Conservation (phyloP, 169 alveolate genomes). For the Plasmodium ovale region DNA sequence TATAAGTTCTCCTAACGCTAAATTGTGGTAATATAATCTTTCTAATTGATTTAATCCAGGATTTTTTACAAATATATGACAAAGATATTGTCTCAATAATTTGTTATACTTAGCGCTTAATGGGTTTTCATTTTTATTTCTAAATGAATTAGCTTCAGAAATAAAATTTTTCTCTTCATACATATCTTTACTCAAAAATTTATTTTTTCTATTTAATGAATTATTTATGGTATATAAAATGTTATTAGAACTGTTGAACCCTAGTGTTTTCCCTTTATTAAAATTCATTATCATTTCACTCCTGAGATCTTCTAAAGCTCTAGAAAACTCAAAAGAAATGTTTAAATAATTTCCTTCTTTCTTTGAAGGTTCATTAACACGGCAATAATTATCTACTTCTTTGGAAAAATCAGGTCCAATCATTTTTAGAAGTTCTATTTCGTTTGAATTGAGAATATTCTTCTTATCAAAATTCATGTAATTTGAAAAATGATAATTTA, state of each 20-base stretch:
- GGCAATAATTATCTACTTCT: slow-evolving; percentile 42
- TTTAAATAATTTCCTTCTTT: slow-evolving; percentile 33
- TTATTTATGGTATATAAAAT: slow-evolving; percentile 19
- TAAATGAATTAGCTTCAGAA: slow-evolving; percentile 9
- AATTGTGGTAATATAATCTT: slow-evolving; percentile 37
- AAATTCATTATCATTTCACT: slow-evolving; percentile 7
- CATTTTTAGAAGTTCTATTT: slow-evolving; percentile 57
- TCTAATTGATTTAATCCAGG: slow-evolving; percentile 50
- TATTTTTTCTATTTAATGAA: slow-evolving; percentile 21
- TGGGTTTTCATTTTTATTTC: slow-evolving; percentile 12
- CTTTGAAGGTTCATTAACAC: slow-evolving; percentile 1
- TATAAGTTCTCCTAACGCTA: slow-evolving; percentile 61
- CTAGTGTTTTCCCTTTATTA: slow-evolving; percentile 2
- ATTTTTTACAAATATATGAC: slow-evolving; percentile 56
- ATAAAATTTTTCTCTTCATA: slow-evolving; percentile 19
- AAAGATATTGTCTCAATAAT: slow-evolving; percentile 32
- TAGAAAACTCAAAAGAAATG: slow-evolving; percentile 46
- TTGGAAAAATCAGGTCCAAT: slow-evolving; percentile 50
- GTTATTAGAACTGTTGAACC: neutral
- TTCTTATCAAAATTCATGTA: slow-evolving; percentile 52
- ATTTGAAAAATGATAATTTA: slow-evolving; percentile 54
- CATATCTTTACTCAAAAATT: neutral
- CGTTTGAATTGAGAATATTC: slow-evolving; percentile 22
- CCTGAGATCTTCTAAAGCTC: slow-evolving; percentile 58
- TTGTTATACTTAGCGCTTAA: slow-evolving; percentile 44